These are phyloP conservation scores for Trypanosoma conorhini DNA, from an alignment of 208 protist genomes.

Conservation along the genomic window DNA sequence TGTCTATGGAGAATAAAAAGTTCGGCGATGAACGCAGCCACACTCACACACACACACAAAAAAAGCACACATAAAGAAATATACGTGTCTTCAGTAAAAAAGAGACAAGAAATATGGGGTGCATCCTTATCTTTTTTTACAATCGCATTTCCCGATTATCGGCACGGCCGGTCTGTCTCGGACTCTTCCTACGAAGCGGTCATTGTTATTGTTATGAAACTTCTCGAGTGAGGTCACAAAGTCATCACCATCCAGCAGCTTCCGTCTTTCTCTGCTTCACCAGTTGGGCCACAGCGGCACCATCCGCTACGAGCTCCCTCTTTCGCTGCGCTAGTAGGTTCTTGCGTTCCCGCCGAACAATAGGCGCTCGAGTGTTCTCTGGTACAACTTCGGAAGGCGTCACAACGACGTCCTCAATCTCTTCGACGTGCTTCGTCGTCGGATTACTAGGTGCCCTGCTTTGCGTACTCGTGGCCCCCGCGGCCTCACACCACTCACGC, in stretches of 20 bases:
- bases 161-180: background rate
- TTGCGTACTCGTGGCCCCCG: background rate
- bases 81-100: background rate
- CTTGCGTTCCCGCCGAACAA: conserved; percentile 68
- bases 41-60: too few species aligned
- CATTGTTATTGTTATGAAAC: background rate
- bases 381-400: conserved; percentile 40
- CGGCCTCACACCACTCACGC: background rate
- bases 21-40: too few species aligned
- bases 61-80: conserved; percentile 9
- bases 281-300: conserved; percentile 42
- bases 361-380: conserved; percentile 33
- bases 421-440: conserved; percentile 19
- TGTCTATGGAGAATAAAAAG: too few species aligned
- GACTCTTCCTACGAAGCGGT: background rate
- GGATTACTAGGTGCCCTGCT: background rate
- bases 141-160: background rate
- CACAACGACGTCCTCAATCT: conserved; percentile 58
- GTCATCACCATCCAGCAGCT: conserved; percentile 37
- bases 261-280: conserved; percentile 35
- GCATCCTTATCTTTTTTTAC: background rate
- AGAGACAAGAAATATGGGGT: conserved; percentile 1
- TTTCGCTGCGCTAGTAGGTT: conserved; percentile 30
- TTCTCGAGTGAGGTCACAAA: background rate
- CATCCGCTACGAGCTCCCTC: conserved; percentile 27